These are phyloP conservation scores for Cladosporium phlei DNA, from an alignment of 2,329 filamentous ascomycete genomes.

Conservation along the genomic window DNA sequence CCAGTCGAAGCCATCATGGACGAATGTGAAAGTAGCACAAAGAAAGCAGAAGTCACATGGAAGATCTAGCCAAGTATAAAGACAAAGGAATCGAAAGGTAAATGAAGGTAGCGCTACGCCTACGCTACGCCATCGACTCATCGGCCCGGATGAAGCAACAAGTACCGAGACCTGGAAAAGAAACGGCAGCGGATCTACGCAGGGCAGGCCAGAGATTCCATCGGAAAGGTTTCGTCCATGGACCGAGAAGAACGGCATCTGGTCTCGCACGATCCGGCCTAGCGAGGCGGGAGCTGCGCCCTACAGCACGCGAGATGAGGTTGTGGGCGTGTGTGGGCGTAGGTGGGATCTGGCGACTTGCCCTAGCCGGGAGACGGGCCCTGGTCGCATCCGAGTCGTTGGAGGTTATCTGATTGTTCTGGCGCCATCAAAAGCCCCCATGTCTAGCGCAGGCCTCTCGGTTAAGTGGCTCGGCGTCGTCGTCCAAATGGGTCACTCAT, in stretches of 20 bases:
- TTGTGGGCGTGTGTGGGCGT: conserved; percentile 1
- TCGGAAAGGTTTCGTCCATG: too few relatives aligned
- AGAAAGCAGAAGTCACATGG: neutral
- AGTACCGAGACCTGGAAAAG: neutral
- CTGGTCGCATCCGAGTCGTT: neutral
- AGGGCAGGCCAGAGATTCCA: too few relatives aligned
- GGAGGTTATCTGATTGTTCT: too few relatives aligned
- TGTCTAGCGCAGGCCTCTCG: neutral
- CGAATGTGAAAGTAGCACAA: neutral
- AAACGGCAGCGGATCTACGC: too few relatives aligned
- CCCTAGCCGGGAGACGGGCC: neutral
- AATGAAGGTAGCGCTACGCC: neutral
- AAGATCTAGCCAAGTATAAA: neutral
- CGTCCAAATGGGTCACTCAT: neutral
- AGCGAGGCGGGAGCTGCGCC: neutral
- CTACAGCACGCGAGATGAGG: conserved; percentile 2
- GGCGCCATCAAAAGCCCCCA: too few relatives aligned
- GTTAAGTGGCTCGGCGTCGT: conserved; percentile 7
- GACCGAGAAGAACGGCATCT: too few relatives aligned
- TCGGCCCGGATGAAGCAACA: neutral
- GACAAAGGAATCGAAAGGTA: neutral
- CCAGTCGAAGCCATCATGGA: conserved; percentile 15
- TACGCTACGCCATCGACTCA: too few relatives aligned
- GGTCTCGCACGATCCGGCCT: conserved; percentile 1
- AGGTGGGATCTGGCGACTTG: conserved; percentile 1